Evolutionary conservation across 1,284 basidiomycete species (phyloP).

Genomic region (Malassezia caprae): DNA sequence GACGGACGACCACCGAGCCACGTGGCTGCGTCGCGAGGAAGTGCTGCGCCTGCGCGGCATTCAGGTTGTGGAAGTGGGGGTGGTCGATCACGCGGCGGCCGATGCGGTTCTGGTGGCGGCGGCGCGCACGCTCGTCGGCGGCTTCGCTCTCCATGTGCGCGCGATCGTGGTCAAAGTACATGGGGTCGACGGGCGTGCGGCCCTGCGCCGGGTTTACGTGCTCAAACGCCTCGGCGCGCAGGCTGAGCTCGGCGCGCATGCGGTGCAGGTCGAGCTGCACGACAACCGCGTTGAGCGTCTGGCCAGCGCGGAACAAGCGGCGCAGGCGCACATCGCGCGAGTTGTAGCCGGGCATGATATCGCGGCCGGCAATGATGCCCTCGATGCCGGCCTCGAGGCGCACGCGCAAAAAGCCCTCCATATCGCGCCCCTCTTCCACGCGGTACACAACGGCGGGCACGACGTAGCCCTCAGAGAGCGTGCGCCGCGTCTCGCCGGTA

Average conservation of each 20-base stretch:
- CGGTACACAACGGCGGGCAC: constrained; percentile 69
- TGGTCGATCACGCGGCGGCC: constrained; percentile 75
- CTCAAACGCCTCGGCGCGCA: constrained; percentile 61
- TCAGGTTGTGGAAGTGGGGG: constrained; percentile 96
- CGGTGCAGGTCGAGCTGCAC: constrained; percentile 60
- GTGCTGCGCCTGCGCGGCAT: constrained; percentile 76
- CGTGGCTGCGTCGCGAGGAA: constrained; percentile 80
- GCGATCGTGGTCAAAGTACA: constrained; percentile 61
- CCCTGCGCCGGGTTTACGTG: constrained; percentile 61
- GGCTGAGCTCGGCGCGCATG: constrained; percentile 68
- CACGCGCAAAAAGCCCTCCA: constrained; percentile 53
- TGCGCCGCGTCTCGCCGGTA: constrained; percentile 76
- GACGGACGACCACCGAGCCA: constrained; percentile 67
- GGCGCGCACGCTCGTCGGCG: constrained; percentile 71
- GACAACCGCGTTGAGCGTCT: constrained; percentile 72
- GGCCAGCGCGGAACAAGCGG: constrained; percentile 52
- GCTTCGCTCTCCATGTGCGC: constrained; percentile 64
- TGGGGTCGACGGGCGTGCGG: constrained; percentile 57
- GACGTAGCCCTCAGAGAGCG: constrained; percentile 68
- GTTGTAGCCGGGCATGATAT: constrained; percentile 28
- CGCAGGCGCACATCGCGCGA: constrained; percentile 28
- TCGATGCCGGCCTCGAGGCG: constrained; percentile 78
- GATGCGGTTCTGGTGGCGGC: constrained; percentile 59
- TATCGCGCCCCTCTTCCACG: constrained; percentile 49
- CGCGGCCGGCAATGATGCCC: constrained; percentile 38